Evolutionary conservation across 441 rosid species (phyloP).

Genomic region (Arabidopsis lyrata): DNA sequence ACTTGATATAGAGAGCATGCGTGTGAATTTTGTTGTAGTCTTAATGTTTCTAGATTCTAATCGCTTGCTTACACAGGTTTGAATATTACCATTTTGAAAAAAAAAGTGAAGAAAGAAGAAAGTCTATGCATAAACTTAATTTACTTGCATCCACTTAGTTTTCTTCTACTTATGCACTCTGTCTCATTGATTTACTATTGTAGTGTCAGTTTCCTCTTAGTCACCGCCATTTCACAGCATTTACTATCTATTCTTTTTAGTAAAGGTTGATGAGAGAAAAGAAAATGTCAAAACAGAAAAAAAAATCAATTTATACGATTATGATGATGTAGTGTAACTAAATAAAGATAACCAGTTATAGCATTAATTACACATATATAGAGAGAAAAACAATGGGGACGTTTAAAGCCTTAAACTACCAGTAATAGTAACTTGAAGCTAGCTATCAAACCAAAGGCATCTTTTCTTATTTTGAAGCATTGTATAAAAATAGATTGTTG

Average conservation of each 20-base stretch:
- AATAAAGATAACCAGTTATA: conserved; percentile 26
- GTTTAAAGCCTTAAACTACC: conserved; percentile 22
- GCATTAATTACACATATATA: neutral
- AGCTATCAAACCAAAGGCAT: conserved; percentile 22
- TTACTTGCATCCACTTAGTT: conserved; percentile 23
- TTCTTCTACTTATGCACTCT: conserved; percentile 36
- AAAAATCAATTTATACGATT: neutral
- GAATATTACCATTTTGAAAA: conserved; percentile 18
- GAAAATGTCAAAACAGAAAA: neutral
- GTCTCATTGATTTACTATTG: conserved; percentile 28
- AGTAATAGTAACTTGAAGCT: conserved; percentile 30
- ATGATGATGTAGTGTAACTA: conserved; percentile 8
- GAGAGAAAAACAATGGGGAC: conserved; percentile 11
- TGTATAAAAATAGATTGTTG: neutral
- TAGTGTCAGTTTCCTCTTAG: conserved; percentile 26
- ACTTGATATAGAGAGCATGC: conserved; percentile 20
- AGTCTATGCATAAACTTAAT: conserved; percentile 17
- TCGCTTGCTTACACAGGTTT: conserved; percentile 20
- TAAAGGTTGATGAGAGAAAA: conserved; percentile 26
- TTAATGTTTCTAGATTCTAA: neutral
- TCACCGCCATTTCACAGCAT: conserved; percentile 44
- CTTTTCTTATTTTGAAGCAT: neutral
- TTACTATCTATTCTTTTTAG: conserved; percentile 38
- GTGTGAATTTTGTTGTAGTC: conserved; percentile 1
- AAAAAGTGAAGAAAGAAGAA: conserved; percentile 11